A percentile compares a stretch with the other conserved stretches of the same genome.
phyloP scores from a whole-genome alignment of 306 rosid genomes.

The Castanopsis chinensis region DNA sequence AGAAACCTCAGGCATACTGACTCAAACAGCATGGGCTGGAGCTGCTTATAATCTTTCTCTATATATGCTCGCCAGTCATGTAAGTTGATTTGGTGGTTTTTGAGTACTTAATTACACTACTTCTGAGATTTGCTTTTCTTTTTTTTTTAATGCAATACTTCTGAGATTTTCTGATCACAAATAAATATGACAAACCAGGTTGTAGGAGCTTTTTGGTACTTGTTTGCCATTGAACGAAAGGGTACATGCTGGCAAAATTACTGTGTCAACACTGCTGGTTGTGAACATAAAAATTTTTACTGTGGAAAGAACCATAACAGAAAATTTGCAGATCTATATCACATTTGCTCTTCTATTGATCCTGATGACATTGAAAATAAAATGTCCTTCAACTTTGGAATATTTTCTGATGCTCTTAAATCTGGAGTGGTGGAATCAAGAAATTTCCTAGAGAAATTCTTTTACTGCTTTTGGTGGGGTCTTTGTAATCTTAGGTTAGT shows the following conservation, averaged over 20 bases:
- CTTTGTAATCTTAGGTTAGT: slow-evolving; percentile 70
- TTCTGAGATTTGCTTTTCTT: too few relatives aligned
- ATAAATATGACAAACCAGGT: slow-evolving; percentile 35
- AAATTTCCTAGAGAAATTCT: slow-evolving; percentile 51
- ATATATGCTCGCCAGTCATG: slow-evolving; percentile 88
- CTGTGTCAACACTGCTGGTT: neutral
- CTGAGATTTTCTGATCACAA: slow-evolving; percentile 10
- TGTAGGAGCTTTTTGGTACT: slow-evolving; percentile 86
- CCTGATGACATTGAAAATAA: slow-evolving; percentile 25
- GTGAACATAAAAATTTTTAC: neutral
- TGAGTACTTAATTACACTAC: neutral
- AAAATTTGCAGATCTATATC: neutral
- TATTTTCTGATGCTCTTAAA: slow-evolving; percentile 54
- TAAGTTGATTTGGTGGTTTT: slow-evolving; percentile 35
- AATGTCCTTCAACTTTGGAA: slow-evolving; percentile 57
- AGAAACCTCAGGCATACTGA: slow-evolving; percentile 66
- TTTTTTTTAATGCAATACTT: neutral
- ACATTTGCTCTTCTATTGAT: slow-evolving; percentile 35
- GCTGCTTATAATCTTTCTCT: slow-evolving; percentile 84
- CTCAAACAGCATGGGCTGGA: slow-evolving; percentile 87
- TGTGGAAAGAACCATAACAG: neutral
- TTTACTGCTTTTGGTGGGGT: slow-evolving; percentile 97
- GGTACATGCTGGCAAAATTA: slow-evolving; percentile 49
- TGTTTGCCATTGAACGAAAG: slow-evolving; percentile 59
- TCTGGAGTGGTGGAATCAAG: slow-evolving; percentile 34